phyloP scores from a whole-genome alignment of 2,329 filamentous ascomycete species.

The Cercospora sp. region DNA sequence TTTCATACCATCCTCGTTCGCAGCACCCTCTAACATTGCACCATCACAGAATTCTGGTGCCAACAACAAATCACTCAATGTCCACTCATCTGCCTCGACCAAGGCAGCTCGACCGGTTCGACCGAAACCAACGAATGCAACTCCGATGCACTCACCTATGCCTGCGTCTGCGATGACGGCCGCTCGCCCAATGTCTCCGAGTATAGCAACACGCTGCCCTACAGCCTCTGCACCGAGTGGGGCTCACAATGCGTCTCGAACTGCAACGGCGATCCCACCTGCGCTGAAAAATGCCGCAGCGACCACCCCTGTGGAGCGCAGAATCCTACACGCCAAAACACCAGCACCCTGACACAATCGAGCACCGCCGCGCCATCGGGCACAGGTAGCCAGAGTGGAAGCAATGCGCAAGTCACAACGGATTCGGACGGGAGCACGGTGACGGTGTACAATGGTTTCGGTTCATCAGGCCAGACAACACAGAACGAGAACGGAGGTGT shows the following conservation, averaged over 20 bases:
- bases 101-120: constrained; percentile 50
- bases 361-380: constrained; percentile 39
- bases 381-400: constrained; percentile 33
- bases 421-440: constrained; percentile 36
- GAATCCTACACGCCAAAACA: constrained; percentile 62
- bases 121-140: constrained; percentile 64
- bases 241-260: constrained; percentile 59
- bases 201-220: constrained; percentile 76
- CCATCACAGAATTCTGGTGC: constrained; percentile 58
- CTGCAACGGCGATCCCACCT: constrained; percentile 59
- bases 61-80: constrained; percentile 61
- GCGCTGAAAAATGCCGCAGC: constrained; percentile 60
- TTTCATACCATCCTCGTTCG: not conserved
- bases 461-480: constrained; percentile 32
- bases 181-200: constrained; percentile 69
- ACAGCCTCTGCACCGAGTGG: constrained; percentile 72
- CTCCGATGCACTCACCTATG: constrained; percentile 64
- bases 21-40: not conserved
- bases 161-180: constrained; percentile 69
- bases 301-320: constrained; percentile 73
- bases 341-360: constrained; percentile 49
- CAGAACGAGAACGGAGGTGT: constrained; percentile 28
- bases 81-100: constrained; percentile 71
- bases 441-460: constrained; percentile 48
- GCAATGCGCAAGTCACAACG: constrained; percentile 38